Evolutionary conservation across 2,329 filamentous ascomycete genomes (phyloP), one percentile per base, ranked within the genome.

Genomic region (Penicillium thymicola): DNA sequence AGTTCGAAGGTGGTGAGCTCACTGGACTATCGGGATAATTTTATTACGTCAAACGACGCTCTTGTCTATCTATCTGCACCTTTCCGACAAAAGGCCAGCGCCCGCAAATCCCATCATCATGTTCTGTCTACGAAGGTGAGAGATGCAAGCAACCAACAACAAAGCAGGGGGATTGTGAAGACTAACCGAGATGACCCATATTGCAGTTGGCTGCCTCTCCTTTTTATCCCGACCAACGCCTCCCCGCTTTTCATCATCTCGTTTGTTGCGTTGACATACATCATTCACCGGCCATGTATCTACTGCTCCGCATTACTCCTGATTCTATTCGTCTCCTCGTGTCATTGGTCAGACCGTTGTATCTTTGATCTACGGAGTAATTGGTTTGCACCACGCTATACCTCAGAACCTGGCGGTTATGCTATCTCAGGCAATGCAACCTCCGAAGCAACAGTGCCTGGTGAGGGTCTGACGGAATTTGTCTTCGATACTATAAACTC

Each of bases 291-390:
- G 54, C 94, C 94, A 52, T 99, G 94, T 79, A 88, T 96, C 67
- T 99, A 99, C 82, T 99, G 94, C 84, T 96, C 92, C 59, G 87
- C 97, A 60, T 88, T 99, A 52, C 90, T 99, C 47, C 84, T 96
- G 63, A 92, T 97, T 67, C 90, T 99, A 66, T 96, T 97, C 79
- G 84, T 92, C 64, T 95, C 92, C 27, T 92, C 89, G 27, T 94
- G 90, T 75, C 88, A 92, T 82, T 94, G 90, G 90, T 89, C 88
- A 64, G 89, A 92, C 72, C 86, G 87, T 52, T 94, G 90, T 72
- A 94, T 97, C 78, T 94, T 97, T 80, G 93, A 97, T 78, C 89
- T 97, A 68, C 83, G 81, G 65, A 89, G 87, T 68, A 91, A 95
- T 78, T 97, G 92, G 93, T 97, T 97, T 75, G 86, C 92, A 65